These are phyloP conservation scores for Mycena kentingensis DNA, from an alignment of 768 basidiomycete genomes.

Conservation along the genomic window DNA sequence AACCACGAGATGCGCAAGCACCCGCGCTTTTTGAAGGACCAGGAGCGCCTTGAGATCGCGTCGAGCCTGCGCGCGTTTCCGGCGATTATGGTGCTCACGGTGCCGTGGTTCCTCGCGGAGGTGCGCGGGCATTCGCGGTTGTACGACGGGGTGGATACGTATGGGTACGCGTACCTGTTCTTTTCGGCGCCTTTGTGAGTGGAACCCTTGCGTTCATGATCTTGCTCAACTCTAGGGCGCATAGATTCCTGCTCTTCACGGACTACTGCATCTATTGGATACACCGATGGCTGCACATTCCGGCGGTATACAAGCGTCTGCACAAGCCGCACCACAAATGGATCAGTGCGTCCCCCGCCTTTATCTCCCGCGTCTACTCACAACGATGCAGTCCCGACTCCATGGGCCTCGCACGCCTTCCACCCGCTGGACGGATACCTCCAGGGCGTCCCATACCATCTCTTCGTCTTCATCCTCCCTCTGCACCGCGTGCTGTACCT, in stretches of 20 bases:
- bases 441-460: constrained; percentile 92
- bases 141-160: constrained; percentile 77
- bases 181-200: constrained; percentile 70
- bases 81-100: constrained; percentile 73
- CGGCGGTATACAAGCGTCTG: constrained; percentile 80
- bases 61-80: constrained; percentile 77
- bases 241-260: constrained; percentile 78
- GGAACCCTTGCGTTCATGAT: constrained; percentile 4
- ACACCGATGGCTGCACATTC: constrained; percentile 85
- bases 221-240: constrained; percentile 4
- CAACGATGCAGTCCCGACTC: constrained; percentile 78
- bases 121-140: constrained; percentile 79
- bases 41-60: constrained; percentile 77
- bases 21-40: constrained; percentile 88
- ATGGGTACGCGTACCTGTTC: constrained; percentile 72
- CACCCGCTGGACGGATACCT: constrained; percentile 92
- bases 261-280: constrained; percentile 95
- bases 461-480: constrained; percentile 88
- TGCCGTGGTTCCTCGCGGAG: constrained; percentile 93
- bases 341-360: constrained; percentile 66
- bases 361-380: constrained; percentile 7
- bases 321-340: constrained; percentile 99
- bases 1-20: constrained; percentile 94
- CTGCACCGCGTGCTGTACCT: constrained; percentile 84
- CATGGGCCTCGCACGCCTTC: constrained; percentile 96